Evolutionary conservation across 2,329 filamentous ascomycete genomes (phyloP).

Genomic region (Cladosporium colombiae): DNA sequence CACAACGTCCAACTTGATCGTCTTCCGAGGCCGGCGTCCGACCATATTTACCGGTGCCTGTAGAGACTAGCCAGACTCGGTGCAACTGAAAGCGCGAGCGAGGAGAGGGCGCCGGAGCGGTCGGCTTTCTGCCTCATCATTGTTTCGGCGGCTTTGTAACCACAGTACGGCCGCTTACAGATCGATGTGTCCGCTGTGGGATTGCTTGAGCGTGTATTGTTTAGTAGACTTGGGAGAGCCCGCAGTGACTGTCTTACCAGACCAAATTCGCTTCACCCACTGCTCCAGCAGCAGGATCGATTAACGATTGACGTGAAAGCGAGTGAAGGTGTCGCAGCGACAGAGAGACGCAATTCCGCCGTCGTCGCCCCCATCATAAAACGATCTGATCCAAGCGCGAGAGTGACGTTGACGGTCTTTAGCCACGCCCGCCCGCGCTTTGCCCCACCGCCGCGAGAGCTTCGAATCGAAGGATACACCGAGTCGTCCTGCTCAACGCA

Average conservation of each 20-base stretch:
- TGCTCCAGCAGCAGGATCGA: neutral
- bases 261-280: neutral
- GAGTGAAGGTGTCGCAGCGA: neutral
- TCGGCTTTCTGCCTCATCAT: constrained; percentile 20
- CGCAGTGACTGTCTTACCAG: neutral
- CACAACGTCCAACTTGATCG: constrained; percentile 1
- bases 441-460: constrained; percentile 19
- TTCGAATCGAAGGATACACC: constrained; percentile 18
- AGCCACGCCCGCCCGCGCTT: constrained; percentile 3
- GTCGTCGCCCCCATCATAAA: constrained; percentile 7
- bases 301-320: neutral
- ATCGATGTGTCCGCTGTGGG: constrained; percentile 3
- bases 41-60: constrained; percentile 14
- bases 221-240: neutral
- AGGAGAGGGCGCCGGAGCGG: constrained; percentile 13
- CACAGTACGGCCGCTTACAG: constrained; percentile 19
- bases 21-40: constrained; percentile 10
- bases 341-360: neutral
- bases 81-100: constrained; percentile 13
- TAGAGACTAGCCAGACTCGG: constrained; percentile 8
- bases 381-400: constrained; percentile 17
- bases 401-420: constrained; percentile 12
- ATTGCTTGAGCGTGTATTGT: neutral
- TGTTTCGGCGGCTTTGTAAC: constrained; percentile 20
- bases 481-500: constrained; percentile 16